A percentile compares a stretch with the other conserved stretches of the same genome.
These are phyloP conservation scores for Artemisia tridentata DNA, from an alignment of 129 eudicot species.

Conservation along the genomic window DNA sequence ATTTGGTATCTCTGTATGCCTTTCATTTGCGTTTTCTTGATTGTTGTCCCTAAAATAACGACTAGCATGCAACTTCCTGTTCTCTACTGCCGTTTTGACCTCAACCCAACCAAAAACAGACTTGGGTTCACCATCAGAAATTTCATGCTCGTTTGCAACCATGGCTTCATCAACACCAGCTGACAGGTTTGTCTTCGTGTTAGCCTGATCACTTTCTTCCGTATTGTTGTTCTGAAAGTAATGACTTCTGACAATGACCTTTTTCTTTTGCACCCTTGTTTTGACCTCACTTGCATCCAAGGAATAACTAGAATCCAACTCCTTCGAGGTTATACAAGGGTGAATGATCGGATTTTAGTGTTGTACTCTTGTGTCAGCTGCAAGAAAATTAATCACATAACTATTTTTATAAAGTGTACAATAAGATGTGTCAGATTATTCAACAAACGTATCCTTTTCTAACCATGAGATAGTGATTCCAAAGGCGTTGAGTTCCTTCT, in stretches of 20 bases:
- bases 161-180: slow-evolving; percentile 10
- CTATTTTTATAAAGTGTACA: slow-evolving; percentile 3
- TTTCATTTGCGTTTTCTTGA: slow-evolving; percentile 31
- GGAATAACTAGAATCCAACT: slow-evolving; percentile 22
- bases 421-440: not conserved
- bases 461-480: slow-evolving; percentile 44
- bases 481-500: slow-evolving; percentile 24
- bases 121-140: slow-evolving; percentile 26
- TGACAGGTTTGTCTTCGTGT: slow-evolving; percentile 5
- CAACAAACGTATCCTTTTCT: slow-evolving; percentile 19
- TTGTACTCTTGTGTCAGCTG: slow-evolving; percentile 27
- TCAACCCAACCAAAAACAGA: slow-evolving; percentile 14
- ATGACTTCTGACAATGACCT: slow-evolving; percentile 47
- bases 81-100: slow-evolving; percentile 21
- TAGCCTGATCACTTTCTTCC: slow-evolving; percentile 21
- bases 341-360: slow-evolving; percentile 38
- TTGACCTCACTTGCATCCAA: slow-evolving; percentile 27
- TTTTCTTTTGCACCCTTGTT: slow-evolving; percentile 35
- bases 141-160: slow-evolving; percentile 9
- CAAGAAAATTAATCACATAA: slow-evolving; percentile 10
- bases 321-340: slow-evolving; percentile 61
- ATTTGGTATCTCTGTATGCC: slow-evolving; percentile 14
- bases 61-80: slow-evolving; percentile 21
- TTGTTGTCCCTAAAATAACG: slow-evolving; percentile 27
- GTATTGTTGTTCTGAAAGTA: slow-evolving; percentile 45